Percentiles rank a stretch among this genome's conserved stretches.
These are phyloP conservation scores for Diaporthe ilicicola DNA, from an alignment of 2,329 filamentous ascomycete genomes.

Conservation along the genomic window DNA sequence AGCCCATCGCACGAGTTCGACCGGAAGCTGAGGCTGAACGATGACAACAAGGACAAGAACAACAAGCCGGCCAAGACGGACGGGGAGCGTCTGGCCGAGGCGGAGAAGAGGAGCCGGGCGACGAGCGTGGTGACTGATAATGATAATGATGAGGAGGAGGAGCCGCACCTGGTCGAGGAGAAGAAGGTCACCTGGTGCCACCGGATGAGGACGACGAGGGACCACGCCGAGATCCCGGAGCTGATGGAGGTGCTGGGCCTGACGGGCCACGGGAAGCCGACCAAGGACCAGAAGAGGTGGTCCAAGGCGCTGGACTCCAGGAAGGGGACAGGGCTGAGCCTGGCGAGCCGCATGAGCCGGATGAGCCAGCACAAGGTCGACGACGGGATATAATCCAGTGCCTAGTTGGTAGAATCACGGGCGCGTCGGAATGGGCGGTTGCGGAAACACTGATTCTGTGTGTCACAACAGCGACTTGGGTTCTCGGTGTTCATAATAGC, in stretches of 20 bases:
- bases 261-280: slow-evolving; percentile 50
- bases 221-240: slow-evolving; percentile 77
- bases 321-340: slow-evolving; percentile 62
- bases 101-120: slow-evolving; percentile 31
- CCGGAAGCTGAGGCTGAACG: slow-evolving; percentile 37
- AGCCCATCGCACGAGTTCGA: slow-evolving; percentile 44
- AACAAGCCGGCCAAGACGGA: slow-evolving; percentile 28
- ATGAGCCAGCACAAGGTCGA: slow-evolving; percentile 23
- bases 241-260: slow-evolving; percentile 70
- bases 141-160: slow-evolving; percentile 38
- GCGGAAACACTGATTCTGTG: not conserved
- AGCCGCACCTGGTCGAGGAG: slow-evolving; percentile 50
- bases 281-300: slow-evolving; percentile 55
- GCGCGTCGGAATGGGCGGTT: not conserved
- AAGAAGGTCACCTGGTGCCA: slow-evolving; percentile 81
- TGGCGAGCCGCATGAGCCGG: slow-evolving; percentile 49
- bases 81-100: not conserved
- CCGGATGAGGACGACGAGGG: slow-evolving; percentile 80
- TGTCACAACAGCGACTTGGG: not conserved
- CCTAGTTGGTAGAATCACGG: not conserved
- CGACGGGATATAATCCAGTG: not conserved
- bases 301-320: slow-evolving; percentile 54
- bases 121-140: slow-evolving; percentile 33
- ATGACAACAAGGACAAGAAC: slow-evolving; percentile 18
- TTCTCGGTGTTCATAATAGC: slow-evolving; percentile 1